Evolutionary conservation across 768 basidiomycete species (phyloP).

Genomic region (Boletus rufocinnamomeus): DNA sequence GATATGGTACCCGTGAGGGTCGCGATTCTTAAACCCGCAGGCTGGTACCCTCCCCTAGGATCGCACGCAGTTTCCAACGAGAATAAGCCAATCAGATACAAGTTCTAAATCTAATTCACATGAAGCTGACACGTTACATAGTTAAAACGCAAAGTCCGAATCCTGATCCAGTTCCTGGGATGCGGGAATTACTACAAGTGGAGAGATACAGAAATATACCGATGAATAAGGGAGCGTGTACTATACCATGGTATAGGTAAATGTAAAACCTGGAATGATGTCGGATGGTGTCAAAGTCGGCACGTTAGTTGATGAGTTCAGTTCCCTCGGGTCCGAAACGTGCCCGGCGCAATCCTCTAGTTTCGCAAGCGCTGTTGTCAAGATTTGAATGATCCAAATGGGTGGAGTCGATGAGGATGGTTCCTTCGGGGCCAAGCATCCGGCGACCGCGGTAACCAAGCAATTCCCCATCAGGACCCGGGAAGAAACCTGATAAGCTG

Average conservation of each 20-base stretch:
- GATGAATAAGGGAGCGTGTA: slow-evolving; percentile 5
- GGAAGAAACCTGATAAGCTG: background rate
- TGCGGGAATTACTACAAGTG: slow-evolving; percentile 3
- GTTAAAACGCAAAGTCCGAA: background rate
- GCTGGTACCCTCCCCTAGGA: too few species aligned
- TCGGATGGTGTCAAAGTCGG: background rate
- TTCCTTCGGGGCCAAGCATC: slow-evolving; percentile 28
- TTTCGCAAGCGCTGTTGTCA: background rate
- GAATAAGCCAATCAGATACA: background rate
- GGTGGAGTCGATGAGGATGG: slow-evolving; percentile 18
- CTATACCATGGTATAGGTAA: too few species aligned
- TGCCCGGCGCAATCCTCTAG: background rate
- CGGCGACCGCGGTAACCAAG: slow-evolving; percentile 20
- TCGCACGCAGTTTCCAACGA: background rate
- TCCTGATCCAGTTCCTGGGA: slow-evolving; percentile 28
- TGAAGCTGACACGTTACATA: slow-evolving; percentile 1
- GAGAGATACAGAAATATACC: background rate
- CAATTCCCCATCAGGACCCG: slow-evolving; percentile 26
- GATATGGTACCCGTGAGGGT: too few species aligned
- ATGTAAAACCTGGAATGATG: background rate
- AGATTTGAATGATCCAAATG: background rate
- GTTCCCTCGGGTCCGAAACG: slow-evolving; percentile 29
- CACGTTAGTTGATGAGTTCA: slow-evolving; percentile 20
- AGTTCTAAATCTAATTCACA: background rate
- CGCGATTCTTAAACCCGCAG: too few species aligned